These are phyloP conservation scores for Hypoxylon sp. DNA, from an alignment of 2,329 filamentous ascomycete species.

Conservation along the genomic window DNA sequence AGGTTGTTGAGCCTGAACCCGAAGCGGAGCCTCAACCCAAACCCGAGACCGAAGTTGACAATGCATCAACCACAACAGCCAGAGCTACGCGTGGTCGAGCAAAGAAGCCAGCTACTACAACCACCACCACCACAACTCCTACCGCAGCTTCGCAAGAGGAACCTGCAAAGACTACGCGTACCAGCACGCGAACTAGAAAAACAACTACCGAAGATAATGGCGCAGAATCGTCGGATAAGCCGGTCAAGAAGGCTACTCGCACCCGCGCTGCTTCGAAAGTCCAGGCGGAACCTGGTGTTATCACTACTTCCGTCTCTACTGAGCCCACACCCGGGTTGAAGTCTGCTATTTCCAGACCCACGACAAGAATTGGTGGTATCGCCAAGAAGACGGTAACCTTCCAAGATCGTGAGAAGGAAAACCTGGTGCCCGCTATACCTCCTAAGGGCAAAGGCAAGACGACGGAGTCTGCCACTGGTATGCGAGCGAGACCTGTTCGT, in stretches of 20 bases:
- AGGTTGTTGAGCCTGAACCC: conserved; percentile 48
- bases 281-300: conserved; percentile 58
- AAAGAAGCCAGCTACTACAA: conserved; percentile 53
- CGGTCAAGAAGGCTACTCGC: conserved; percentile 54
- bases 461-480: conserved; percentile 52
- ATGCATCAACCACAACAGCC: conserved; percentile 42
- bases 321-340: conserved; percentile 54
- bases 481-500: conserved; percentile 62
- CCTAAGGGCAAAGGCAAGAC: conserved; percentile 50
- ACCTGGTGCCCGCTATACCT: conserved; percentile 59
- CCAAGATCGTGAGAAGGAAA: conserved; percentile 74
- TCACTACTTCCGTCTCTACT: conserved; percentile 50
- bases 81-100: conserved; percentile 59
- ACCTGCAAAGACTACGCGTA: conserved; percentile 45
- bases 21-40: conserved; percentile 36
- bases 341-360: conserved; percentile 54
- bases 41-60: conserved; percentile 48
- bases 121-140: conserved; percentile 44
- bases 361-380: conserved; percentile 39
- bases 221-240: conserved; percentile 46
- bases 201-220: conserved; percentile 40
- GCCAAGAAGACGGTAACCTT: conserved; percentile 72
- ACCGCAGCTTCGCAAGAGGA: conserved; percentile 47
- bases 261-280: conserved; percentile 51
- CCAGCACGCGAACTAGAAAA: conserved; percentile 50